Percentiles rank a stretch among this genome's conserved stretches.
These are phyloP conservation scores for Kuraishia molischiana DNA, from an alignment of 805 yeast species.

Conservation along the genomic window DNA sequence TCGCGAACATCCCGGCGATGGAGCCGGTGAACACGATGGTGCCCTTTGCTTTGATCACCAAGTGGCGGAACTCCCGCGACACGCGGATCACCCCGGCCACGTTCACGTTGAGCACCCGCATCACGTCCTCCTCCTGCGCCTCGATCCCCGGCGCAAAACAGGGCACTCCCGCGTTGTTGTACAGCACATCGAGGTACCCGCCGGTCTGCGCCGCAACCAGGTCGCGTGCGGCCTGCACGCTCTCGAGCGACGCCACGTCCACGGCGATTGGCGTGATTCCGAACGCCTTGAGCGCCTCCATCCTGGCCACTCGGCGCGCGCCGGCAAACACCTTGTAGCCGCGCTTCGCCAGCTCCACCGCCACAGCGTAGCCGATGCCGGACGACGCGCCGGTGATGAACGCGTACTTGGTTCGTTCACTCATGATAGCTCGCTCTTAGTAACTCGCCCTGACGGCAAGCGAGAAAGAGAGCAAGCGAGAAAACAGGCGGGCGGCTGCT, in stretches of 20 bases:
- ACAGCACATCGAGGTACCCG: constrained; percentile 47
- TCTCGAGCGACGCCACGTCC: constrained; percentile 47
- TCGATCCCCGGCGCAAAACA: neutral
- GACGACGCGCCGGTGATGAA: constrained; percentile 52
- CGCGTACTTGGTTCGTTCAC: constrained; percentile 16
- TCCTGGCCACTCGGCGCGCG: constrained; percentile 56
- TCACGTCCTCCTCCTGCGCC: neutral
- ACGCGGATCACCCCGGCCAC: constrained; percentile 27
- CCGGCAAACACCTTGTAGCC: constrained; percentile 59
- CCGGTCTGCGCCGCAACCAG: constrained; percentile 31
- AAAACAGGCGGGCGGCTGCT: no score
- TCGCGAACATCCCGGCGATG: constrained; percentile 19
- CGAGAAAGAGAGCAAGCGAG: no score
- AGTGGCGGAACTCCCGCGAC: constrained; percentile 21
- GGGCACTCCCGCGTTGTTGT: constrained; percentile 48
- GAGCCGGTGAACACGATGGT: constrained; percentile 28
- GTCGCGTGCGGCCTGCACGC: constrained; percentile 33
- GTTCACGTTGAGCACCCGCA: constrained; percentile 19
- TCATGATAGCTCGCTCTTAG: no score
- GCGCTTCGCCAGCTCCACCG: constrained; percentile 30
- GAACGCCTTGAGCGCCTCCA: constrained; percentile 39
- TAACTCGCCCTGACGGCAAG: no score
- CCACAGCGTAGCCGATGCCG: constrained; percentile 45
- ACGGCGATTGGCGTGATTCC: constrained; percentile 37
- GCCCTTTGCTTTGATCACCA: constrained; percentile 23